phyloP scores from a whole-genome alignment of 2,329 filamentous ascomycete genomes.

The Aspergillus fumigatiaffinis region DNA sequence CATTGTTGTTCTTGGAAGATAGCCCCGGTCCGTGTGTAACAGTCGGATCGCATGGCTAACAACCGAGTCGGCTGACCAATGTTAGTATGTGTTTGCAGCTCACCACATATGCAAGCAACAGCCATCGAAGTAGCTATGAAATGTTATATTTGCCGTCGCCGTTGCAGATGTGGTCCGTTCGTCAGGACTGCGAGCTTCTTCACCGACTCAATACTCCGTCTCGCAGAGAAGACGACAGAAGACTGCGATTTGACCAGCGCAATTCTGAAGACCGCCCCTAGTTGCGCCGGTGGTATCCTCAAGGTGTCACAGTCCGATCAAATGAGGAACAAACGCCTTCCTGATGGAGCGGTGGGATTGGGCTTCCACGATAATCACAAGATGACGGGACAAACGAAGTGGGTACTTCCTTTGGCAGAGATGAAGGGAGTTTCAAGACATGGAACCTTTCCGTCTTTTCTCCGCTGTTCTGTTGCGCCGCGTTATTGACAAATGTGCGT shows the following conservation, averaged over 20 bases:
- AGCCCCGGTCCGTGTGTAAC: conserved; percentile 1
- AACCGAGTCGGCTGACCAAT: conserved; percentile 1
- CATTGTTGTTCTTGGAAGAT: not conserved
- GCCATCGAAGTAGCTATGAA: not conserved
- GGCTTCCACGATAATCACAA: conserved; percentile 17
- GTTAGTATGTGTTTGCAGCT: not conserved
- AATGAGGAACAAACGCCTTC: conserved; percentile 14
- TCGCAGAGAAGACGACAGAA: conserved; percentile 3
- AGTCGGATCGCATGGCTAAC: conserved; percentile 3
- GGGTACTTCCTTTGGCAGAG: conserved; percentile 9
- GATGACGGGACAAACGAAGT: conserved; percentile 18
- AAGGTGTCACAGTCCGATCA: conserved; percentile 19
- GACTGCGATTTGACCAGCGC: not conserved
- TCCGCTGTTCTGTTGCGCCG: conserved; percentile 7
- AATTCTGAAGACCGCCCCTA: conserved; percentile 13
- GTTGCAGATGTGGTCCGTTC: conserved; percentile 1
- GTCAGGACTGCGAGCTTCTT: conserved; percentile 7
- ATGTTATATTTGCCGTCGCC: conserved; percentile 1
- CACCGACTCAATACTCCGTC: conserved; percentile 14
- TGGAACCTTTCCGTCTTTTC: conserved; percentile 4
- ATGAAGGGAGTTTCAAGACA: conserved; percentile 13
- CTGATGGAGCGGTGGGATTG: conserved; percentile 10
- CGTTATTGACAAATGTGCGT: conserved; percentile 15
- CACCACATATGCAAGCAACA: conserved; percentile 10
- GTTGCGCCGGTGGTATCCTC: conserved; percentile 17